Evolutionary conservation across 148 eudicot genomes (phyloP).

Genomic region (Persicaria tinctoria): DNA sequence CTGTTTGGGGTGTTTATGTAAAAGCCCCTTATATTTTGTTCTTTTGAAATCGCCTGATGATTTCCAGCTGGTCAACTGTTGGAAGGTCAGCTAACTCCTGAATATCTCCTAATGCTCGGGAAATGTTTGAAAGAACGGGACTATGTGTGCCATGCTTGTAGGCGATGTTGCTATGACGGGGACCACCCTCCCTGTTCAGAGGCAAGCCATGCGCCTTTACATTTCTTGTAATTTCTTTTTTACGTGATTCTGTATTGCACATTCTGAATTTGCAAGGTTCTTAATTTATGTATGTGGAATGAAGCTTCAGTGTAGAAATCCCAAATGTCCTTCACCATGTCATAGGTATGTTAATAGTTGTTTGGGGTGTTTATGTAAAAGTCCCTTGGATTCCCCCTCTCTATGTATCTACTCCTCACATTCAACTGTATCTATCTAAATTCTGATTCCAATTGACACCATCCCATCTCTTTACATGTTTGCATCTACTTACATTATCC

Average conservation of each 20-base stretch:
- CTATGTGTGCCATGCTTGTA: conserved; percentile 98
- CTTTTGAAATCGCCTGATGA: too few species aligned
- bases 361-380: neutral
- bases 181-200: conserved; percentile 92
- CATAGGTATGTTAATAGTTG: conserved; percentile 55
- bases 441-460: neutral
- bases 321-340: conserved; percentile 95
- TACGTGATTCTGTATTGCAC: neutral
- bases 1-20: neutral
- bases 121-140: conserved; percentile 43
- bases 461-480: neutral
- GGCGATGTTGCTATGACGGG: conserved; percentile 92
- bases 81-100: conserved; percentile 25
- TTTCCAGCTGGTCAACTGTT: too few species aligned
- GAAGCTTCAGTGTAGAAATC: conserved; percentile 90
- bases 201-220: conserved; percentile 27
- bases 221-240: neutral
- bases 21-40: too few species aligned
- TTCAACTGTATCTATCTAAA: too few species aligned
- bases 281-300: conserved; percentile 66
- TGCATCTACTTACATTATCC: too few species aligned
- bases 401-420: too few species aligned
- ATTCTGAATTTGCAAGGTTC: conserved; percentile 11
- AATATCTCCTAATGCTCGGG: conserved; percentile 55
- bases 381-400: too few species aligned